Conservation (phyloP, 495 filamentous ascomycete species). For the Chaetomium fimeti region DNA sequence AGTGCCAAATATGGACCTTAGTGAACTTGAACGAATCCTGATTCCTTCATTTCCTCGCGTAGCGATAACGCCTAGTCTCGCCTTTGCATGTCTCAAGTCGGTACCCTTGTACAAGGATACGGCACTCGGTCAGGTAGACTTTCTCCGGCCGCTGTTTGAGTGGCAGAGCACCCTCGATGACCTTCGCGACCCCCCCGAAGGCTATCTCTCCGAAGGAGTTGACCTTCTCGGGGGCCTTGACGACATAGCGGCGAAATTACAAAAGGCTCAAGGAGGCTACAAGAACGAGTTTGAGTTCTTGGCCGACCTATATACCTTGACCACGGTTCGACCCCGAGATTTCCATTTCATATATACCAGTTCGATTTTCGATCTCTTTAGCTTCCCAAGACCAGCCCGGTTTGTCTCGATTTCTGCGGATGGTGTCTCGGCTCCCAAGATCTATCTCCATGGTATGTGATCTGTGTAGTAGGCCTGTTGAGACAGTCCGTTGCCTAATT, state of each 20-base stretch:
- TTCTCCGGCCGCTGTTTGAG: conserved; percentile 21
- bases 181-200: conserved; percentile 43
- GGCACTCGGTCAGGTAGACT: conserved; percentile 19
- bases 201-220: conserved; percentile 41
- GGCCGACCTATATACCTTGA: conserved; percentile 31
- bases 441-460: conserved; percentile 23
- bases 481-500: background rate
- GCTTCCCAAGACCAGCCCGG: conserved; percentile 12
- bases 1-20: conserved; percentile 16
- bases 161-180: conserved; percentile 46
- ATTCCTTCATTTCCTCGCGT: conserved; percentile 17
- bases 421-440: conserved; percentile 13
- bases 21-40: background rate
- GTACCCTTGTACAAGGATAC: conserved; percentile 24
- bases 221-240: conserved; percentile 45
- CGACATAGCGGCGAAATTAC: conserved; percentile 32
- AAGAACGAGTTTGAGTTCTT: conserved; percentile 53
- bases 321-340: conserved; percentile 17
- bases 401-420: conserved; percentile 30
- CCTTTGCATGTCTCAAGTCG: conserved; percentile 23
- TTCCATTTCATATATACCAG: conserved; percentile 18
- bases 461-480: no score
- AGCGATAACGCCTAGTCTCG: conserved; percentile 25
- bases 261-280: conserved; percentile 32
- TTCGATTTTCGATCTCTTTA: conserved; percentile 22